Conservation (phyloP, 2,329 filamentous ascomycete species). For the Sarocladium brachiariae region DNA sequence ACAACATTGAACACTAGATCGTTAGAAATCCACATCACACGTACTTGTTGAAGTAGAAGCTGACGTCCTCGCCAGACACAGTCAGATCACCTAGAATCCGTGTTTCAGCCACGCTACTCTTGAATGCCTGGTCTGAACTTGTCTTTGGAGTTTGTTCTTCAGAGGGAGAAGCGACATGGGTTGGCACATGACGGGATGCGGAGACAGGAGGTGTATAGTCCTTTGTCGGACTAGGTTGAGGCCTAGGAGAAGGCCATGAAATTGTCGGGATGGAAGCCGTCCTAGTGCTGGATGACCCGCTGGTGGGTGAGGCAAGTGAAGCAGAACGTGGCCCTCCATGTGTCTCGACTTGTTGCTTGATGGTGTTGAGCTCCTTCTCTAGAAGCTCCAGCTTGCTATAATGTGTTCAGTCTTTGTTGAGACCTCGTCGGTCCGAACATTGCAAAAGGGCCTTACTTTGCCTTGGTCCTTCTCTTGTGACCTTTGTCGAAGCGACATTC, state of each 20-base stretch:
- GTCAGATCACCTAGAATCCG: constrained; percentile 40
- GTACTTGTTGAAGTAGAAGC: constrained; percentile 49
- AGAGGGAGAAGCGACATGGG: background rate
- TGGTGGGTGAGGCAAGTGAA: background rate
- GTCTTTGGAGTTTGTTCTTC: background rate
- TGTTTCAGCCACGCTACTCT: constrained; percentile 21
- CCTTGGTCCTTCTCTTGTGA: constrained; percentile 38
- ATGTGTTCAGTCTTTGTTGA: background rate
- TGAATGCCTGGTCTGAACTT: background rate
- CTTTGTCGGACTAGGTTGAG: background rate
- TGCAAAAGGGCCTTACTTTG: constrained; percentile 27
- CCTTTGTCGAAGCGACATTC: constrained; percentile 39
- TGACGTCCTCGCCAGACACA: constrained; percentile 45
- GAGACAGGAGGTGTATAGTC: constrained; percentile 2
- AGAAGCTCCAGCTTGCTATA: constrained; percentile 48
- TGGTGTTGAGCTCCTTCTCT: constrained; percentile 46
- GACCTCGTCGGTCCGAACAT: background rate
- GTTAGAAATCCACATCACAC: too few relatives aligned
- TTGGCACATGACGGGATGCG: background rate
- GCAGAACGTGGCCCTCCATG: background rate
- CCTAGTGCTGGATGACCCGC: background rate
- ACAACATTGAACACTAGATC: background rate
- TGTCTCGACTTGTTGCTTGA: constrained; percentile 33
- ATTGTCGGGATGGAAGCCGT: background rate
- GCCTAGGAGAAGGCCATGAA: background rate